These are phyloP conservation scores for Aspergillus affinis DNA, from an alignment of 495 filamentous ascomycete genomes.

Conservation along the genomic window DNA sequence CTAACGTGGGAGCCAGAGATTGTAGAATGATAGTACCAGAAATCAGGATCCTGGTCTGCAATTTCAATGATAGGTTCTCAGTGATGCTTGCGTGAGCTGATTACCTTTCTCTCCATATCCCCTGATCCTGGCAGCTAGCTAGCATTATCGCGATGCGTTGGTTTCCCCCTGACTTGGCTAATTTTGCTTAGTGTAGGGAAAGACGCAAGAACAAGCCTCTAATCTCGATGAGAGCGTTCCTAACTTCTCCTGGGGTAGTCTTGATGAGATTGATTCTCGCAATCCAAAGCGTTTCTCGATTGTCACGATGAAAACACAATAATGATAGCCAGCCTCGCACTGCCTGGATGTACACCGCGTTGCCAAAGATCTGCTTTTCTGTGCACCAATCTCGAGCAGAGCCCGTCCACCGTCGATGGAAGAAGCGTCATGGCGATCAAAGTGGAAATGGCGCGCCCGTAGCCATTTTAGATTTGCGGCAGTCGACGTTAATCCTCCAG, in stretches of 20 bases:
- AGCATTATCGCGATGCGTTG: neutral
- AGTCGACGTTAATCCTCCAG: neutral
- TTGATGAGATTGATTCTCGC: neutral
- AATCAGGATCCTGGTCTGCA: neutral
- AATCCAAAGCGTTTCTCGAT: neutral
- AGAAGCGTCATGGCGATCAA: neutral
- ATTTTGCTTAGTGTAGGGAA: neutral
- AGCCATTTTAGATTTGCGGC: neutral
- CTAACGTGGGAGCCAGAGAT: neutral
- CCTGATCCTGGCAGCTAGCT: neutral
- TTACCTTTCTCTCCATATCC: neutral
- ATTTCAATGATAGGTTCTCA: too few species aligned
- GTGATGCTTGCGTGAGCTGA: neutral
- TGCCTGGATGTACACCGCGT: neutral
- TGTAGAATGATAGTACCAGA: too few species aligned
- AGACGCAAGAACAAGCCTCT: too few species aligned
- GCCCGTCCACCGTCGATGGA: neutral
- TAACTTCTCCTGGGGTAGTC: neutral
- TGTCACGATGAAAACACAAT: neutral
- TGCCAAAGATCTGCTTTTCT: neutral
- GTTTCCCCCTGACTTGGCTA: neutral
- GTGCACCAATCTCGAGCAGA: neutral
- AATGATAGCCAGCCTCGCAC: neutral
- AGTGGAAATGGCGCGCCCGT: neutral
- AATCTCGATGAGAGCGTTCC: too few species aligned